Conservation (phyloP, 1,284 basidiomycete species). For the Apiotrichum montevideense region DNA sequence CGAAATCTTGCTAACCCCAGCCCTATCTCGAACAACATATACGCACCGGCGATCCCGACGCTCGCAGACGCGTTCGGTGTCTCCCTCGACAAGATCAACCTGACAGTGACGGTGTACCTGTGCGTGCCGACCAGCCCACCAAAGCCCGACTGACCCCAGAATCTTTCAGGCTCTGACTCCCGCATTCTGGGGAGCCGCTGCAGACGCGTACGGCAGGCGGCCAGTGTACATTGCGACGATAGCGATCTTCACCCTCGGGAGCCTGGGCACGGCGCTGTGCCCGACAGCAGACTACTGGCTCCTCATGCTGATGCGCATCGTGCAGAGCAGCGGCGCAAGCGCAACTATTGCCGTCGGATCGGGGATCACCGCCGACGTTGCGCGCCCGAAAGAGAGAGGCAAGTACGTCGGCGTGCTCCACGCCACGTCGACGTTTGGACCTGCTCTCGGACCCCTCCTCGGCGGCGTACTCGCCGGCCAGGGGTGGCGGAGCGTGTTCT, state of each 20-base stretch:
- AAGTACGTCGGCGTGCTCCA: conserved; percentile 33
- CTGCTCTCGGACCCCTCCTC: conserved; percentile 33
- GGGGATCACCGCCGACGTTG: conserved; percentile 36
- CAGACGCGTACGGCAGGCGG: conserved; percentile 32
- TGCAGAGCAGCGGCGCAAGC: conserved; percentile 36
- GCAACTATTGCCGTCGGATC: conserved; percentile 36
- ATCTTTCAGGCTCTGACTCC: conserved; percentile 39
- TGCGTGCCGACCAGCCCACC: conserved; percentile 5
- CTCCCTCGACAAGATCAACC: conserved; percentile 32
- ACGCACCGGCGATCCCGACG: conserved; percentile 35
- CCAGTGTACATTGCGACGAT: conserved; percentile 35
- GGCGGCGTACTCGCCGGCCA: conserved; percentile 26
- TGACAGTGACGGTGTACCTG: conserved; percentile 39
- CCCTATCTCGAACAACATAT: conserved; percentile 39
- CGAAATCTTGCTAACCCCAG: conserved; percentile 6
- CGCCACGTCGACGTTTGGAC: conserved; percentile 27
- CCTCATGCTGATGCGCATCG: conserved; percentile 32
- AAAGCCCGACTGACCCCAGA: conserved; percentile 4
- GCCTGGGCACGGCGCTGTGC: conserved; percentile 34
- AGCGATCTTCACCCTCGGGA: conserved; percentile 28
- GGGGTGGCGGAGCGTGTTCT: conserved; percentile 24
- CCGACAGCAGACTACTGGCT: conserved; percentile 38
- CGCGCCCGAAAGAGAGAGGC: conserved; percentile 36
- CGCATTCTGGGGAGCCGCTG: conserved; percentile 32
- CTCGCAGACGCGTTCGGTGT: conserved; percentile 27